Percentiles rank a stretch among this genome's conserved stretches.
Evolutionary conservation across 2,329 filamentous ascomycete genomes (phyloP).

Genomic region (Neofusicoccum parvum): DNA sequence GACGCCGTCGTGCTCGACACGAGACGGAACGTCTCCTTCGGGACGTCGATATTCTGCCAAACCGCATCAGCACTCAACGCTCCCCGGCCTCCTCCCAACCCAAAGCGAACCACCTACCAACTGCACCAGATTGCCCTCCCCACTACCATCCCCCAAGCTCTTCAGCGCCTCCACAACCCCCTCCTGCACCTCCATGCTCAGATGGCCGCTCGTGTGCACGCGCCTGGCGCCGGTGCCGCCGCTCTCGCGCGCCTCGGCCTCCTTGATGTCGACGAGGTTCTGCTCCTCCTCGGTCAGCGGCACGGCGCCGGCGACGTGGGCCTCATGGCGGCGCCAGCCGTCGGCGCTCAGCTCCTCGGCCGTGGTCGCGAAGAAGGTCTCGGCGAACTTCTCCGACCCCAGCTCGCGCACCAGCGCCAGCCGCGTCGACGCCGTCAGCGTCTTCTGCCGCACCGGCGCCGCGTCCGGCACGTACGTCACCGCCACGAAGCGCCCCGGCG

Average conservation of each 20-base stretch:
- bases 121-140: constrained; percentile 59
- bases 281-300: constrained; percentile 80
- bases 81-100: constrained; percentile 29
- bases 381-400: constrained; percentile 75
- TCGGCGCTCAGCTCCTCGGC: constrained; percentile 67
- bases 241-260: constrained; percentile 74
- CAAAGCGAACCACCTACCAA: constrained; percentile 56
- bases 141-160: constrained; percentile 56
- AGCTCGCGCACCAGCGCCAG: constrained; percentile 75
- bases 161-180: constrained; percentile 67
- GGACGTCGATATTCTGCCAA: constrained; percentile 69
- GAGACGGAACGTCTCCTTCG: constrained; percentile 70
- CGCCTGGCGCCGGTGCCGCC: constrained; percentile 62
- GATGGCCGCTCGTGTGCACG: constrained; percentile 27
- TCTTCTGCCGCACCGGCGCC: constrained; percentile 81
- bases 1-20: constrained; percentile 56
- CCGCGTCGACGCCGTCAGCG: constrained; percentile 79
- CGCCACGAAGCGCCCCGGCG: constrained; percentile 53
- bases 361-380: constrained; percentile 73
- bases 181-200: constrained; percentile 59
- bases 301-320: constrained; percentile 62
- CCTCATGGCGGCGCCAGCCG: constrained; percentile 74
- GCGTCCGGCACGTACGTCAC: constrained; percentile 79
- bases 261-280: constrained; percentile 69
- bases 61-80: constrained; percentile 62